Conservation (phyloP, 108 stramenopile species). For the Discostella pseudostelligera region DNA sequence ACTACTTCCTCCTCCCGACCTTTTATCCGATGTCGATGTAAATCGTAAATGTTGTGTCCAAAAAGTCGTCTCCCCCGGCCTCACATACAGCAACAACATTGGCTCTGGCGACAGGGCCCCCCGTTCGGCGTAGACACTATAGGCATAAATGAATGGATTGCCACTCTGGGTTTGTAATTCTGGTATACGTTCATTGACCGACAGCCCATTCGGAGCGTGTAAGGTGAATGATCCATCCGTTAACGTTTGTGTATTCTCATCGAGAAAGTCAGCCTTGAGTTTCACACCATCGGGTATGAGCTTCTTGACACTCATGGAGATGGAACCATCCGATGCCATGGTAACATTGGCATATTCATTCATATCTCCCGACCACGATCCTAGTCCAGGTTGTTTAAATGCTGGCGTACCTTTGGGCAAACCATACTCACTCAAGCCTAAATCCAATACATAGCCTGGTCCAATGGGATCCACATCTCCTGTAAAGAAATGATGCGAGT, state of each 20-base stretch:
- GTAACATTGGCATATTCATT: slow-evolving; percentile 54
- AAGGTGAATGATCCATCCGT: slow-evolving; percentile 65
- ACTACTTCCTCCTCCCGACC: too few species aligned
- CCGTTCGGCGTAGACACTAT: slow-evolving; percentile 73
- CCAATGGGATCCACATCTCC: slow-evolving; percentile 68
- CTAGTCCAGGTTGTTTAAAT: slow-evolving; percentile 71
- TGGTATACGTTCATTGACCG: slow-evolving; percentile 57
- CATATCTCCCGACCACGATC: slow-evolving; percentile 68
- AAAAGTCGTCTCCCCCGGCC: slow-evolving; percentile 58
- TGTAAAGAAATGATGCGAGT: slow-evolving; percentile 82
- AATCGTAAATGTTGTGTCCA: slow-evolving; percentile 74
- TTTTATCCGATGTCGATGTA: slow-evolving; percentile 11
- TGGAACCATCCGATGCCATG: slow-evolving; percentile 37
- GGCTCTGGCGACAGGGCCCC: slow-evolving; percentile 82
- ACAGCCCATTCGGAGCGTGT: slow-evolving; percentile 59
- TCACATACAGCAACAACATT: slow-evolving; percentile 61
- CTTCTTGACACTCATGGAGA: slow-evolving; percentile 52
- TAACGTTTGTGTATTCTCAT: slow-evolving; percentile 50
- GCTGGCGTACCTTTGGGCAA: slow-evolving; percentile 28
- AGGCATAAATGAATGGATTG: slow-evolving; percentile 71
- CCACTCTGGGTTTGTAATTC: slow-evolving; percentile 49
- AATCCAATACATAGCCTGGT: slow-evolving; percentile 57
- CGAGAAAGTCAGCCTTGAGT: slow-evolving; percentile 77
- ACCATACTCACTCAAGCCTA: slow-evolving; percentile 52
- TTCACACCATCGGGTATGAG: slow-evolving; percentile 58